Base-by-base conservation (phyloP, 164 flowering plant species). In the Berberis vulgaris region DNA sequence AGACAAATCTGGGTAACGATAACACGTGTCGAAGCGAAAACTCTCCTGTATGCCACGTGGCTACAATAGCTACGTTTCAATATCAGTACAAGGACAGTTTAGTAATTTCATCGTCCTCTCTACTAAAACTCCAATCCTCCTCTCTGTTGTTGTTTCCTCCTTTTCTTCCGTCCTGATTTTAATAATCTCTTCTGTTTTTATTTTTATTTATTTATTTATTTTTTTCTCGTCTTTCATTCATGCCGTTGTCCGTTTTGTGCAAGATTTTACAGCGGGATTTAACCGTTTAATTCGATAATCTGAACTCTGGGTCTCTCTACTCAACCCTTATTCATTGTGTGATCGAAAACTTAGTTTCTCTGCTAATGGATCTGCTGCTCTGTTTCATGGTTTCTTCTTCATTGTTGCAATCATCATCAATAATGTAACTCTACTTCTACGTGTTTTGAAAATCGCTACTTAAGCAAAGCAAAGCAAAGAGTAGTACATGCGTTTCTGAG, bases 1-100 rank as follows among this genome's bases (percentile, higher is more conserved):
- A 65, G 54, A 49, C 43, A 49, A 49, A 61, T 73, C 61, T 47
- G 68, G 61, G 2, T n/a, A 2, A 8, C 45, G 12, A n/a, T 38
- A 49, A 56, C 60, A 69, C 73, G 73, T 66, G 71, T 63, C 68
- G 3, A 57, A 57, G 10, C 0, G 47, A 9, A 5, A n/a, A 1
- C 43, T 41, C 13, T 50, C 41, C 9, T 41, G n/a, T 11, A 10
- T 43, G 41, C 39, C 75, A 59, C 71, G 66, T 72, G 71, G 13
- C 8, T 2, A 7, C 6, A 5, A 6, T 10, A 4, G 13, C 26
- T 50, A 39, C 11, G 40, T 41, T 43, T 49, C 44, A 53, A 45
- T 26, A 42, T n/a, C 39, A 26, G 4, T 47, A 12, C 40, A 43
- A 59, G 67, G 72, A 8, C 12, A 69, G n/a, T 64, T 52, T 64